A percentile compares a stretch with the other conserved stretches of the same genome.
Evolutionary conservation across 495 filamentous ascomycete genomes (phyloP).

Genomic region (Aspergillus ostianus): DNA sequence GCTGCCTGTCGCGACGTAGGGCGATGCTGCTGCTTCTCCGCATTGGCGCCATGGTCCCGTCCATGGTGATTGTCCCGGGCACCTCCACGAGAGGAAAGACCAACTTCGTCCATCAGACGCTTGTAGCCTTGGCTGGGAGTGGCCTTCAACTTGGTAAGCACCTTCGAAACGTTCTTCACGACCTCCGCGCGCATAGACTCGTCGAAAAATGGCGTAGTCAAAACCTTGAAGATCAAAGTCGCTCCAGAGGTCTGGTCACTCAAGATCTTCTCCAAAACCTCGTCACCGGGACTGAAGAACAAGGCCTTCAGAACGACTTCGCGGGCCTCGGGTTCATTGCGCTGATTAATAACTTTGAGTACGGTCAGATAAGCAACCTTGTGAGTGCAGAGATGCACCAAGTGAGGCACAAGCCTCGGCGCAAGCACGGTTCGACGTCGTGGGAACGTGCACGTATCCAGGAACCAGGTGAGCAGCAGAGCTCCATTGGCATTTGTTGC

Average conservation of each 20-base stretch:
- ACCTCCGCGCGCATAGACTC: conserved; percentile 85
- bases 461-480: conserved; percentile 92
- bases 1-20: conserved; percentile 48
- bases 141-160: conserved; percentile 85
- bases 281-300: conserved; percentile 90
- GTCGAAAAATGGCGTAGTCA: conserved; percentile 97
- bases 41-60: conserved; percentile 42
- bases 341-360: conserved; percentile 97
- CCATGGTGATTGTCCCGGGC: conserved; percentile 47
- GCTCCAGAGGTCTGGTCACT: conserved; percentile 90
- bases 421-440: conserved; percentile 88
- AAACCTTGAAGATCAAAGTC: conserved; percentile 94
- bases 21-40: conserved; percentile 49
- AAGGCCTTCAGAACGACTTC: conserved; percentile 87
- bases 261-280: conserved; percentile 85
- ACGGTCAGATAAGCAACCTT: conserved; percentile 98
- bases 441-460: conserved; percentile 97
- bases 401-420: conserved; percentile 86
- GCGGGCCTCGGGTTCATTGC: conserved; percentile 89
- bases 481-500: conserved; percentile 97
- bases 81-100: conserved; percentile 64
- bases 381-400: conserved; percentile 97
- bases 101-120: conserved; percentile 96
- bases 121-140: conserved; percentile 96
- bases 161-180: conserved; percentile 85